phyloP scores from a whole-genome alignment of 805 yeast genomes.

The Saccharomycopsis fermentans region DNA sequence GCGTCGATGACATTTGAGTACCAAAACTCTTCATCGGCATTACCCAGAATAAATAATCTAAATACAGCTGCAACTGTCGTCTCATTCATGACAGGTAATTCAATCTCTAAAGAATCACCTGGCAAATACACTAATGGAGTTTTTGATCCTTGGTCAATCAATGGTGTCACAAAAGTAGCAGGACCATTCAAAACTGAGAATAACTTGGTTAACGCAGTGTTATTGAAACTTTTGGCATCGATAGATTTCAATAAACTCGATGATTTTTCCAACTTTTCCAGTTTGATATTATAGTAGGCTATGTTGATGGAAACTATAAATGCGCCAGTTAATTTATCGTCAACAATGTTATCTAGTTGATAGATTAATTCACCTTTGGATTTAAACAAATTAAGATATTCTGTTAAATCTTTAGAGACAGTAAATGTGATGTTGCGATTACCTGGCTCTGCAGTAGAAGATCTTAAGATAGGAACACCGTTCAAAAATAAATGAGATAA shows the following conservation, averaged over 20 bases:
- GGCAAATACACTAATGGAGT: conserved; percentile 43
- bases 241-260: background rate
- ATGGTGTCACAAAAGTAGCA: conserved; percentile 32
- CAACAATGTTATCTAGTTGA: conserved; percentile 56
- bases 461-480: conserved; percentile 70
- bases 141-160: conserved; percentile 21
- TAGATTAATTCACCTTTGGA: conserved; percentile 35
- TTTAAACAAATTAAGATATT: conserved; percentile 40
- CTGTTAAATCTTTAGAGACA: conserved; percentile 54
- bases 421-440: conserved; percentile 39
- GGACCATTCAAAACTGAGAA: conserved; percentile 22
- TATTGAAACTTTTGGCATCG: background rate
- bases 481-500: conserved; percentile 52
- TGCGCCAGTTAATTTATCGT: conserved; percentile 46
- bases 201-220: background rate
- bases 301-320: conserved; percentile 45
- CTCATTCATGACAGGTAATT: conserved; percentile 41
- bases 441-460: conserved; percentile 76
- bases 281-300: conserved; percentile 33
- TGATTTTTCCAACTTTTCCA: background rate
- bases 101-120: conserved; percentile 27
- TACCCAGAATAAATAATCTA: conserved; percentile 60
- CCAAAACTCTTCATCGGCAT: conserved; percentile 80
- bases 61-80: conserved; percentile 42
- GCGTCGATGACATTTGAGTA: conserved; percentile 50